phyloP scores from a whole-genome alignment of 2,329 filamentous ascomycete genomes.

The Aureobasidium lini region DNA sequence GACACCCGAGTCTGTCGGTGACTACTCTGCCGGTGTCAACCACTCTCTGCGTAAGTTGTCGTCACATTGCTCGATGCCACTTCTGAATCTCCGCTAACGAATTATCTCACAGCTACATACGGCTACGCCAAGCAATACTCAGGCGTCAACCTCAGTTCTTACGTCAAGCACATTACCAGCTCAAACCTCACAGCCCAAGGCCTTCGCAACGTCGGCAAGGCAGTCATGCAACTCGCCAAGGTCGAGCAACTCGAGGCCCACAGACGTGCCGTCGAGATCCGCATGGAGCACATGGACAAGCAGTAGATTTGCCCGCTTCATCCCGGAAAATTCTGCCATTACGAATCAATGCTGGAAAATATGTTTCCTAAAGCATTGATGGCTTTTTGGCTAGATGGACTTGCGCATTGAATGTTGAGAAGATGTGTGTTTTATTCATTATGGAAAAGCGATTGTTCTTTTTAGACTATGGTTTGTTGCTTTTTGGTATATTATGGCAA shows the following conservation, averaged over 20 bases:
- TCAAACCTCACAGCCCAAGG: conserved; percentile 82
- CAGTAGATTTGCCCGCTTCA: conserved; percentile 2
- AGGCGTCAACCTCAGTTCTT: conserved; percentile 90
- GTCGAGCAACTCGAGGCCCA: conserved; percentile 95
- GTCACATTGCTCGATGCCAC: conserved; percentile 23
- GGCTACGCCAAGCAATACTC: conserved; percentile 98
- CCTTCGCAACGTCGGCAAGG: conserved; percentile 72
- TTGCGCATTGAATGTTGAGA: too few relatives aligned
- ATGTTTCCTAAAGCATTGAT: neutral
- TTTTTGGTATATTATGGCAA: too few relatives aligned
- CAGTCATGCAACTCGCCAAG: conserved; percentile 90
- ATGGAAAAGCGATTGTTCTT: too few relatives aligned
- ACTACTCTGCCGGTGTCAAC: conserved; percentile 97
- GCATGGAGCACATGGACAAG: conserved; percentile 37
- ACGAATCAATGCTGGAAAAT: neutral
- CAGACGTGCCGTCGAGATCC: conserved; percentile 62
- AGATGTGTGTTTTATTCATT: too few relatives aligned
- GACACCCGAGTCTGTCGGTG: conserved; percentile 96
- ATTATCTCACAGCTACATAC: conserved; percentile 64
- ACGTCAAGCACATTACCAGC: conserved; percentile 96
- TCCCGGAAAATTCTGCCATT: neutral
- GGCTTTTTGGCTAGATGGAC: neutral
- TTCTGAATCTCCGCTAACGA: neutral
- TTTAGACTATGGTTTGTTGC: too few relatives aligned
- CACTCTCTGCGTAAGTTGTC: conserved; percentile 83